Conservation (phyloP, 208 protist species). For the Acanthamoeba polyphaga region DNA sequence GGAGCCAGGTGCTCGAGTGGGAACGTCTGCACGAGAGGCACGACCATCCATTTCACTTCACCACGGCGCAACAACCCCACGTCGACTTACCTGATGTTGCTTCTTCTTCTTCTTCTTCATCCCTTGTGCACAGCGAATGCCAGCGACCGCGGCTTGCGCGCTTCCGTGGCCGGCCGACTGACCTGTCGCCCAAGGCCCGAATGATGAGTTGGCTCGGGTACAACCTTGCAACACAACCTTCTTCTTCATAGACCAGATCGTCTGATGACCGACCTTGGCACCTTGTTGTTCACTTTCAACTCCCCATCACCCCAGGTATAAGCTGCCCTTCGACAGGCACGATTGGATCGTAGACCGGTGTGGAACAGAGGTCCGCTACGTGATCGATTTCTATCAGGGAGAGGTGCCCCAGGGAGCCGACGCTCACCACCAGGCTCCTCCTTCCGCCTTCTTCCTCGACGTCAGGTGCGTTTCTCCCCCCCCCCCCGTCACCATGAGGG, state of each 20-base stretch:
- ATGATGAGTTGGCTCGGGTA: slow-evolving; percentile 83
- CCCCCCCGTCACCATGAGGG: neutral
- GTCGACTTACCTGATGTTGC: neutral
- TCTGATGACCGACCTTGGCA: neutral
- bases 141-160: slow-evolving; percentile 78
- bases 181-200: slow-evolving; percentile 86
- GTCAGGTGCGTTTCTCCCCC: neutral
- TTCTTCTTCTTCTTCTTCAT: neutral
- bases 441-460: slow-evolving; percentile 44
- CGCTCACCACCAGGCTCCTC: neutral
- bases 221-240: neutral
- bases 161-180: slow-evolving; percentile 84
- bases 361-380: slow-evolving; percentile 81
- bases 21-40: slow-evolving; percentile 80
- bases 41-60: neutral
- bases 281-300: neutral
- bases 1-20: slow-evolving; percentile 85
- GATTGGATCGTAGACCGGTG: slow-evolving; percentile 88
- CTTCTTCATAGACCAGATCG: neutral
- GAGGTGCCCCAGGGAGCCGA: slow-evolving; percentile 61
- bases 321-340: slow-evolving; percentile 87
- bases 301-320: neutral
- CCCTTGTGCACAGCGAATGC: slow-evolving; percentile 65
- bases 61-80: neutral
- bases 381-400: slow-evolving; percentile 84